phyloP scores from a whole-genome alignment of 192 early-diverging fungal genomes.

The Oehlia diaphana region DNA sequence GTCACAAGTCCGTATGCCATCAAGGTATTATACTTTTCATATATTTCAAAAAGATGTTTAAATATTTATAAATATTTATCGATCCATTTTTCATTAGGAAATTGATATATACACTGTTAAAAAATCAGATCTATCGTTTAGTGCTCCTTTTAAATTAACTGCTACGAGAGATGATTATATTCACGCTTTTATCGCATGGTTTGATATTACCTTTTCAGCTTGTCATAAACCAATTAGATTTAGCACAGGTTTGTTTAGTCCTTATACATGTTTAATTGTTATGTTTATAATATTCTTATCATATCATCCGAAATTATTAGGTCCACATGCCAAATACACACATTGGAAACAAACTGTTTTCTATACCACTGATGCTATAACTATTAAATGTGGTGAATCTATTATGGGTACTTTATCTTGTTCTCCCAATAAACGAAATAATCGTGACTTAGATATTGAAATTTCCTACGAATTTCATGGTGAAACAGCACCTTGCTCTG shows the following conservation, averaged over 20 bases:
- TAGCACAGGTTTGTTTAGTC: constrained; percentile 31
- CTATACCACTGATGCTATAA: constrained; percentile 69
- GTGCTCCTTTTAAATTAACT: constrained; percentile 65
- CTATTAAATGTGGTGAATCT: constrained; percentile 78
- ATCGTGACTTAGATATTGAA: constrained; percentile 90
- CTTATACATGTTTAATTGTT: not conserved
- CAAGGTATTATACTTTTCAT: constrained; percentile 34
- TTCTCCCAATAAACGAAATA: constrained; percentile 77
- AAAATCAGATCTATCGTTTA: constrained; percentile 72
- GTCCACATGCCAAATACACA: constrained; percentile 76
- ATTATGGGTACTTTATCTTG: constrained; percentile 59
- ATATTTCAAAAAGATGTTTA: not conserved
- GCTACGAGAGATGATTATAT: constrained; percentile 64
- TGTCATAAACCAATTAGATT: constrained; percentile 56
- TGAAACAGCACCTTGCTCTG: constrained; percentile 35
- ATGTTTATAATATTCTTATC: not conserved
- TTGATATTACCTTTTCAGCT: constrained; percentile 86
- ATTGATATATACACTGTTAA: constrained; percentile 73
- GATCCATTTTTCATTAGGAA: constrained; percentile 26
- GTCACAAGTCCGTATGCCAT: constrained; percentile 65
- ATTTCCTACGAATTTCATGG: constrained; percentile 55
- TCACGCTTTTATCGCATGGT: constrained; percentile 86
- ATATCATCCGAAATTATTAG: constrained; percentile 41
- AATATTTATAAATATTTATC: not conserved
- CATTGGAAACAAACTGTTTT: constrained; percentile 99